Base-by-base conservation (phyloP, 2,329 filamentous ascomycete genomes). In the Nemania sp. region DNA sequence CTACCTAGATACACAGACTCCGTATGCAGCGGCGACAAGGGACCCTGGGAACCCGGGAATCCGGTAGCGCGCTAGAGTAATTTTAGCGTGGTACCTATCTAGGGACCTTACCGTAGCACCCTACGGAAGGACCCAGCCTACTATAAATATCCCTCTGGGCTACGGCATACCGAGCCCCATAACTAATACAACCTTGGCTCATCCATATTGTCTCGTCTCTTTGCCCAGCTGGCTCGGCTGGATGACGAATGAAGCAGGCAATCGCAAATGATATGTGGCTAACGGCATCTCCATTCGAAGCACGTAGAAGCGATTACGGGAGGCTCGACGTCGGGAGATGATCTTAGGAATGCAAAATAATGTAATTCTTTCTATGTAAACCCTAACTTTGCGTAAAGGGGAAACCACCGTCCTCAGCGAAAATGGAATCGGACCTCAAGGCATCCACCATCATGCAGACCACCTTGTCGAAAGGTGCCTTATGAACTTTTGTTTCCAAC, bases 391-490 rank as follows among this genome's bases (percentile, higher is more conserved):
- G 91, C n/a, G 90, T 91, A 74, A 91, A 93, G 26, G 79, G 73
- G 78, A 93, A 92, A 13, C 87, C 89, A 29, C 90, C 92, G 51
- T 82, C 80, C 62, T 88, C 81, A 5, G 88, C 86, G 78, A 88
- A 93, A 35, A 93, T 91, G 79, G 93, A 93, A 75, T 93, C 90
- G 80, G 89, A 91, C 22, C 41, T 56, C 53, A 93, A 79, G 52
- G 91, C 90, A 84, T 93, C 91, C 10, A 93, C 88, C 8, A 93
- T 90, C 91, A 93, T 93, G 79, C 93, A 92, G 52, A 93, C 82
- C 59, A 93, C 83, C 75, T 88, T 91, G 75, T 93, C 86, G 75
- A 93, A 93, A 1, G 87, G 83, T 27, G 88, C 82, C 26, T 63
- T 26, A 20, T 54, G 32, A 41, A 20, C 60, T 43, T 24, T 49